Base-by-base conservation (phyloP, 2,329 filamentous ascomycete genomes). In the Tolypocladium amazonense region DNA sequence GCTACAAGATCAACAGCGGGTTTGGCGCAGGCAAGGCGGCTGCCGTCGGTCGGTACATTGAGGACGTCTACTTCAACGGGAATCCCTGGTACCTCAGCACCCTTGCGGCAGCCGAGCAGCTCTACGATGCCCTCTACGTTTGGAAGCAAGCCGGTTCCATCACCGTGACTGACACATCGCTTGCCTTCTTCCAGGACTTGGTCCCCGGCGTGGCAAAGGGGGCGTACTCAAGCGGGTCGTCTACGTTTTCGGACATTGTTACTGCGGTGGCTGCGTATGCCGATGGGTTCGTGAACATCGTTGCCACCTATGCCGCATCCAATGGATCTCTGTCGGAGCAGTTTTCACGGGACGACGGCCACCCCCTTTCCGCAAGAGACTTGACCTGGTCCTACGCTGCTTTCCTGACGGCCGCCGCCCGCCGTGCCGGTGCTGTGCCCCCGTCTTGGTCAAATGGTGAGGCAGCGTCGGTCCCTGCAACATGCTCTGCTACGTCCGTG, bases 21-120 rank as follows among this genome's bases (percentile, higher is more conserved):
- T 83, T 87, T 57, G 66, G 81, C 2, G 72, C 80, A 38, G 85
- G 87, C 25, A 72, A 73, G 20, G 87, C 87, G 9, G 78, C 85
- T 12, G 80, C 84, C 8, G 76, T 88, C 7, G 88, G 88, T 53
- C 78, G 88, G 61, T 90, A 91, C 68, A 73, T 85, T 0, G 87
- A 90, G 70, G 89, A 95, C 65, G 73, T 78, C 4, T 94, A 93
- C 73, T 88, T 87, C 71, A 84, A 84, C 62, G 89, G 89, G 1
- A 92, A 94, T 71, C 90, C 90, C 1, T 94, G 90, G 90, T 89
- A 91, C 66, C 79, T 93, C 15, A 82, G 82, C 66, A 93, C 88
- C 1, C 78, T 91, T 37, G 89, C 88, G 1, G 88, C 88, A 0
- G 90, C 89, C 3, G 90, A 94, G 72, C 87, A 89, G 69, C 81